Evolutionary conservation across 2,329 filamentous ascomycete species (phyloP), one percentile per base, ranked within the genome.

Genomic region (Colletotrichum camelliae): DNA sequence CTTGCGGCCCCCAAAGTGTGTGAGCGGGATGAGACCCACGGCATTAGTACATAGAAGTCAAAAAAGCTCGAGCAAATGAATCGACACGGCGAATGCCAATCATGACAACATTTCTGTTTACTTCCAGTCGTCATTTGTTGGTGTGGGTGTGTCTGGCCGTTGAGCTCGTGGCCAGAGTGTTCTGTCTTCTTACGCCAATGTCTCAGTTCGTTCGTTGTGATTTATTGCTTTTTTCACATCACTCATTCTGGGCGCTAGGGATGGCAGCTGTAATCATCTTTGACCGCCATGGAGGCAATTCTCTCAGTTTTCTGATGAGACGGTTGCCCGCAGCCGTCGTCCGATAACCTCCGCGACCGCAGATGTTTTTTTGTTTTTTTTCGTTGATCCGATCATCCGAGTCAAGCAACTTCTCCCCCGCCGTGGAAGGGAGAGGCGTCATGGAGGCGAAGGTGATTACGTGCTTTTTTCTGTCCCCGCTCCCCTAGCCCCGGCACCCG

Each of bases 21-120:
- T 33, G 58, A 7, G 31, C n/a, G 31, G 39, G 39, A 75, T 16
- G 72, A 72, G 72, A 75, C 55, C 72, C 33, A 35, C 37, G 57
- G 39, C 27, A 52, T 15, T 27, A 29, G 69, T 68, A 73, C 43
- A 68, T 75, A 75, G 73, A 75, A 57, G 35, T 52, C 35, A 29
- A 67, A 75, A 75, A 67, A 66, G 73, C 57, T 72, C 35, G 73
- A 73, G 62, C 69, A 72, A 72, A 75, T 64, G 64, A 73, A 75
- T 75, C 69, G 73, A 66, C 62, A 4, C 35, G 72, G 73, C 73
- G 39, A 58, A 70, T 39, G 69, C 73, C 73, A 73, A 73, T 67
- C 60, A 67, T 60, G 68, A 75, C 12, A 48, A 48, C 39, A 31
- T 37, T 13, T 21, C 16, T 70, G 13, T 64, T 12, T 29, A 29